Percentiles rank a stretch among this genome's conserved stretches.
Evolutionary conservation across 2,329 filamentous ascomycete genomes (phyloP).

Genomic region (Leptographium radiaticola): DNA sequence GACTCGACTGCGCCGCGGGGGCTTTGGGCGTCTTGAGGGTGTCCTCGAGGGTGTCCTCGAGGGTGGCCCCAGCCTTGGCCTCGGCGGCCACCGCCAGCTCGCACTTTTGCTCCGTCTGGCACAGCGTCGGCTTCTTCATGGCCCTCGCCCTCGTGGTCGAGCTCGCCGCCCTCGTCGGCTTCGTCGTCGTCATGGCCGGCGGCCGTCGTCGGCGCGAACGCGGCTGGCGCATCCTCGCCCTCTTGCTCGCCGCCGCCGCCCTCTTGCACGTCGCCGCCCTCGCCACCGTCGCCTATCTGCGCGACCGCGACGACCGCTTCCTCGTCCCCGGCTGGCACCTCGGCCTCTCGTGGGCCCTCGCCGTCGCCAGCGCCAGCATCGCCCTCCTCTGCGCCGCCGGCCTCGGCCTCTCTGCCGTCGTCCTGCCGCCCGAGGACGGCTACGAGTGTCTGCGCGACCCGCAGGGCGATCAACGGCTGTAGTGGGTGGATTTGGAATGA

Average conservation of each 20-base stretch:
- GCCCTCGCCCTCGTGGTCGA: slow-evolving; percentile 73
- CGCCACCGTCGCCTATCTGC: slow-evolving; percentile 72
- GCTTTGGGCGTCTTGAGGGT: too few relatives aligned
- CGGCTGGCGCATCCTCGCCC: slow-evolving; percentile 67
- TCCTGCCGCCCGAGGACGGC: slow-evolving; percentile 68
- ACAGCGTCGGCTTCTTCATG: slow-evolving; percentile 76
- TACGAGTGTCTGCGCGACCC: slow-evolving; percentile 57
- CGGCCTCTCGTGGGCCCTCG: slow-evolving; percentile 66
- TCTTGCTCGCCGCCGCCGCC: slow-evolving; percentile 52
- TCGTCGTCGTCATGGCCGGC: slow-evolving; percentile 62
- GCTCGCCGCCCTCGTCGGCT: slow-evolving; percentile 67
- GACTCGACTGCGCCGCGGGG: slow-evolving; percentile 46
- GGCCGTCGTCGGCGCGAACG: slow-evolving; percentile 67
- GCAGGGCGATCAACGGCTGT: background rate
- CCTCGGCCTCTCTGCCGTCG: slow-evolving; percentile 52
- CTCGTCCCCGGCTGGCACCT: slow-evolving; percentile 67
- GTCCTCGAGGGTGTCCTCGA: too few relatives aligned
- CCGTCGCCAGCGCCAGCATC: slow-evolving; percentile 40
- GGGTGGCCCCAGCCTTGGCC: too few relatives aligned
- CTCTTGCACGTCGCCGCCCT: slow-evolving; percentile 64
- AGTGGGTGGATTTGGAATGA: background rate
- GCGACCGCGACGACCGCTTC: slow-evolving; percentile 73
- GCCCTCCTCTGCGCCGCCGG: slow-evolving; percentile 40
- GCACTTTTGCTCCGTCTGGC: slow-evolving; percentile 87
- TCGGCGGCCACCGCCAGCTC: slow-evolving; percentile 38